Conservation (phyloP, 139 green algal species). For the Parachlorella kessleri region DNA sequence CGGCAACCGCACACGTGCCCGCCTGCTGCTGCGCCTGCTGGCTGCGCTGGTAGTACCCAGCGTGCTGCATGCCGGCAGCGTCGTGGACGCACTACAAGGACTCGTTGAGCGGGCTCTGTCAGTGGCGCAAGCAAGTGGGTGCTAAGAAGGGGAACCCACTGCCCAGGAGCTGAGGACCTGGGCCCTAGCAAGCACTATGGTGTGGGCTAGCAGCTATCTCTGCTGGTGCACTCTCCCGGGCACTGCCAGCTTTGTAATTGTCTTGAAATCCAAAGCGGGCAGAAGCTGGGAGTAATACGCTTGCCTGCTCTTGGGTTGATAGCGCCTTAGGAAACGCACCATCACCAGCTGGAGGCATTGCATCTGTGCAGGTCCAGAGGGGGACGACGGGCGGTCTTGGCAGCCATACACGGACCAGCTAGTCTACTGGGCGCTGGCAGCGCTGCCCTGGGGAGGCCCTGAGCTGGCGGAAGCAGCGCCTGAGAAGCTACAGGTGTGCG, state of each 20-base stretch:
- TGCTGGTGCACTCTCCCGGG: too few relatives aligned
- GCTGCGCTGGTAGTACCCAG: slow-evolving; percentile 52
- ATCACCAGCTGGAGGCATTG: too few relatives aligned
- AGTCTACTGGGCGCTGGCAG: slow-evolving; percentile 62
- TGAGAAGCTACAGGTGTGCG: slow-evolving; percentile 24
- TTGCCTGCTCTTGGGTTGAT: not conserved
- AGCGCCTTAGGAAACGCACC: too few relatives aligned
- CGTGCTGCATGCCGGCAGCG: slow-evolving; percentile 52
- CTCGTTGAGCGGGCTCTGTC: slow-evolving; percentile 51
- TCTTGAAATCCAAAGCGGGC: not conserved
- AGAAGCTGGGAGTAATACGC: not conserved
- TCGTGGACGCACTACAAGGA: slow-evolving; percentile 46
- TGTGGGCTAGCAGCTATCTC: too few relatives aligned
- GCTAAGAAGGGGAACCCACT: too few relatives aligned
- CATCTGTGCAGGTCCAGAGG: slow-evolving; percentile 12
- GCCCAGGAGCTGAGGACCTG: too few relatives aligned
- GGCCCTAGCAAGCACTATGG: too few relatives aligned
- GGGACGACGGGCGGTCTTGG: slow-evolving; percentile 47
- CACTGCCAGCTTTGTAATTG: too few relatives aligned
- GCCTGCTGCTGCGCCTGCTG: slow-evolving; percentile 74
- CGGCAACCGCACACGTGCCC: slow-evolving; percentile 36
- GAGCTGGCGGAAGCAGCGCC: slow-evolving; percentile 58
- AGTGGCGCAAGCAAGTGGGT: slow-evolving; percentile 10
- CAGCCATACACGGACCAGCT: slow-evolving; percentile 83
- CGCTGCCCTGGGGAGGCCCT: slow-evolving; percentile 69